Conservation (phyloP, 176 grass and related monocot species). For the Aegilops speltoides region DNA sequence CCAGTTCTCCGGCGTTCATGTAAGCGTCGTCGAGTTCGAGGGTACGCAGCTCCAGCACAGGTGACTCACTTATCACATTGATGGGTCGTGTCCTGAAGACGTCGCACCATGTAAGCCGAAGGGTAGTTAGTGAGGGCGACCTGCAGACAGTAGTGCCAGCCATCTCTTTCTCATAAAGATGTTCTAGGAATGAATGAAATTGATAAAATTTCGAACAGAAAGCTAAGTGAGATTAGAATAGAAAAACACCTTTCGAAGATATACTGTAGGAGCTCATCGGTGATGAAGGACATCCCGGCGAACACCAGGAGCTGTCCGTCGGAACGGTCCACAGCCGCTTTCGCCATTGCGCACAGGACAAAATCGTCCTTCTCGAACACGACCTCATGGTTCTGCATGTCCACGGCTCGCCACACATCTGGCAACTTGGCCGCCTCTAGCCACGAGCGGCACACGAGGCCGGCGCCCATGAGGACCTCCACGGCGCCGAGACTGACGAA, state of each 20-base stretch:
- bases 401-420: no score
- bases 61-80: background rate
- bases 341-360: background rate
- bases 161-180: background rate
- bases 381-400: no score
- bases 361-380: no score
- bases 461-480: no score
- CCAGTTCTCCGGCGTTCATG: background rate
- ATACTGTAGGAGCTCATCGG: background rate
- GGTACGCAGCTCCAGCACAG: background rate
- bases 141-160: background rate
- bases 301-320: background rate
- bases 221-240: background rate
- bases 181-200: background rate
- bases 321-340: background rate
- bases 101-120: background rate
- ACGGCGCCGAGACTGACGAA: no score
- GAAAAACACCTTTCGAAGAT: background rate
- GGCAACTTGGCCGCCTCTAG: no score
- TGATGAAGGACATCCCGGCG: background rate
- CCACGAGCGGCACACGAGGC: no score
- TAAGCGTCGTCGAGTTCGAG: background rate
- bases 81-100: background rate
- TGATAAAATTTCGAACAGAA: background rate
- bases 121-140: background rate